phyloP scores from a whole-genome alignment of 805 yeast species.

The Saccharomycopsis capsularis region DNA sequence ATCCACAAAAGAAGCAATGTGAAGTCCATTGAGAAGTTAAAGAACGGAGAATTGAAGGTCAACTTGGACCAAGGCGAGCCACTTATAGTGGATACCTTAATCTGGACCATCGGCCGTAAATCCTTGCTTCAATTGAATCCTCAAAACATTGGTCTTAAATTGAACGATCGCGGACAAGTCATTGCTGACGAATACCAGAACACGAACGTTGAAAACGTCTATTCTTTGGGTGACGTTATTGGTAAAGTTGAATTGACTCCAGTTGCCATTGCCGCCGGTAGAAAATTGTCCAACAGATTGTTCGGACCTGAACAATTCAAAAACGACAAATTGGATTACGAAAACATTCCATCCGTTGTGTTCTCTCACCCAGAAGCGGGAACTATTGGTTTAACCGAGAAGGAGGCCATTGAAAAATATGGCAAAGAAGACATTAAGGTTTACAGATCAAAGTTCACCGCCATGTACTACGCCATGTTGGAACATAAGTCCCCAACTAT shows the following conservation, averaged over 20 bases:
- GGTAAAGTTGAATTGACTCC: slow-evolving; percentile 95
- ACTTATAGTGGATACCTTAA: slow-evolving; percentile 72
- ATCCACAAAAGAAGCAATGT: slow-evolving; percentile 64
- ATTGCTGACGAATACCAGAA: slow-evolving; percentile 84
- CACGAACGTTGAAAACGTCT: slow-evolving; percentile 63
- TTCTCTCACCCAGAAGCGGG: slow-evolving; percentile 98
- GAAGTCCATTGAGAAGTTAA: slow-evolving; percentile 38
- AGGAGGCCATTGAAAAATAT: slow-evolving; percentile 66
- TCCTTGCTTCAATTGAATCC: slow-evolving; percentile 69
- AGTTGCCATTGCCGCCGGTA: slow-evolving; percentile 97
- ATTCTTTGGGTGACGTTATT: slow-evolving; percentile 89
- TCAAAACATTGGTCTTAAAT: slow-evolving; percentile 65
- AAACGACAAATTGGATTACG: slow-evolving; percentile 75
- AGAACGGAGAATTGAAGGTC: slow-evolving; percentile 44
- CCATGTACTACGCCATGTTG: slow-evolving; percentile 90
- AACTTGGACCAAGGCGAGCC: slow-evolving; percentile 36
- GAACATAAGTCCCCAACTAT: slow-evolving; percentile 76
- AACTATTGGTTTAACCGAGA: slow-evolving; percentile 79
- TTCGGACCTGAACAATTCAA: slow-evolving; percentile 73
- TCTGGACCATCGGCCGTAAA: slow-evolving; percentile 94
- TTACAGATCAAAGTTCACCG: slow-evolving; percentile 75
- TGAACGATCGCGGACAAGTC: slow-evolving; percentile 55
- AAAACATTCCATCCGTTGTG: slow-evolving; percentile 89
- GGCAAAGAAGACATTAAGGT: slow-evolving; percentile 77
- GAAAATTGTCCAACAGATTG: slow-evolving; percentile 84